phyloP scores from a whole-genome alignment of 1,284 basidiomycete species.

The Pseudozyma flocculosa region DNA sequence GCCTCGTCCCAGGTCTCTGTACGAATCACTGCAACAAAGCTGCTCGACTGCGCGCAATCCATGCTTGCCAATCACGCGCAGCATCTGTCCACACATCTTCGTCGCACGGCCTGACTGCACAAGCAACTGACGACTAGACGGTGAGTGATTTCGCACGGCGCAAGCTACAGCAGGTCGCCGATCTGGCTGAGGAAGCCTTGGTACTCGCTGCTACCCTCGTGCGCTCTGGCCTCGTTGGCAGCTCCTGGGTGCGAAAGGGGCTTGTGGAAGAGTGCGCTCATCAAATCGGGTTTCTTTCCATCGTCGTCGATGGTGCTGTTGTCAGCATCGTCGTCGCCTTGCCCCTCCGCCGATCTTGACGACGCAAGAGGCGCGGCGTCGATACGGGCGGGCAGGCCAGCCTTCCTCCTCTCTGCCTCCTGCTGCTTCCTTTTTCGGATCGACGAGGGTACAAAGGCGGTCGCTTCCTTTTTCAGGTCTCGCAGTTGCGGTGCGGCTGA shows the following conservation, averaged over 20 bases:
- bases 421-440: conserved; percentile 43
- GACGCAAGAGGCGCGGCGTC: conserved; percentile 47
- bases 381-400: conserved; percentile 36
- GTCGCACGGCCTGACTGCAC: too few species aligned
- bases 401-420: conserved; percentile 30
- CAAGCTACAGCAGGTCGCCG: conserved; percentile 25
- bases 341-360: too few species aligned
- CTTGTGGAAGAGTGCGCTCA: background rate
- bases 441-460: conserved; percentile 51
- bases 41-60: too few species aligned
- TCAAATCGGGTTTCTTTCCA: too few species aligned
- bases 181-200: conserved; percentile 29
- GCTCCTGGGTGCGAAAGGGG: background rate
- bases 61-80: too few species aligned
- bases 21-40: too few species aligned
- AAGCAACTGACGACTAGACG: too few species aligned
- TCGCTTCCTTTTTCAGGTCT: conserved; percentile 51
- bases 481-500: conserved; percentile 53
- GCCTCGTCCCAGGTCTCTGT: too few species aligned
- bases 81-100: too few species aligned
- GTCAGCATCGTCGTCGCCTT: too few species aligned
- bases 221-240: conserved; percentile 3
- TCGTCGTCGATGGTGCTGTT: too few species aligned
- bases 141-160: too few species aligned
- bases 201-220: conserved; percentile 17